Base-by-base conservation (phyloP, 352 stramenopile species). In the Thalassiosira mediterranea region DNA sequence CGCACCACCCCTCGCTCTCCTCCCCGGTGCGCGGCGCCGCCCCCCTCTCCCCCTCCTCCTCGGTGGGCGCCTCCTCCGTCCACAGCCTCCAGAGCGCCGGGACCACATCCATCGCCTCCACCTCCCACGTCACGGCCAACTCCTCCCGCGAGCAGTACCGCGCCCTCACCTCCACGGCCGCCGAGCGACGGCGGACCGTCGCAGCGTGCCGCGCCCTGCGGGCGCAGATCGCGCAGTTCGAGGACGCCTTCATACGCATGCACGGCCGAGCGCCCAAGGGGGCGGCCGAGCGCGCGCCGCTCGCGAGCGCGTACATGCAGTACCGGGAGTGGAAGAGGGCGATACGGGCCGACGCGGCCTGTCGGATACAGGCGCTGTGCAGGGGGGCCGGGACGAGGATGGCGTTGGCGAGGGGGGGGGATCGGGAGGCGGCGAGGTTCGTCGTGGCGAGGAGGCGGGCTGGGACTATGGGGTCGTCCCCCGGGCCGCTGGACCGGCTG, bases 321-420 rank as follows among this genome's bases (percentile, higher is more conserved):
- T 95, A 95, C 66, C 71, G 90, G 49, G 88, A 93, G 47, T 95
- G 90, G 90, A 95, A 95, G 65, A 71, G 89, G 15, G 85, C 88
- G 44, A 95, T 95, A 78, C 72, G 90, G 21, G 80, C 89, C 10
- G 89, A 95, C 79, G 89, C 90, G 15, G 88, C 88, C 28, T 90
- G 81, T 62, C 76, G 90, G 31, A 91, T 95, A 61, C 90, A 95
- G 72, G 88, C 82, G 15, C 44, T 93, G 10, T 83, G 84, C 42
- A 71, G 87, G 31, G 85, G 81, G 19, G 73, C 77, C 15, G 38
- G 48, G 13, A 53, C 57, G 8, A 61, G 87, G 64, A 75, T 54
- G 63, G 65, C 60, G 26, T 61, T 92, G 17, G 34, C 80, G 10
- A 66, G 60, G 23, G 78, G 74, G 47, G 65, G 67, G 19, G 70